Conservation (phyloP, 2,329 filamentous ascomycete species). For the Aspergillus pseudoglaucus region DNA sequence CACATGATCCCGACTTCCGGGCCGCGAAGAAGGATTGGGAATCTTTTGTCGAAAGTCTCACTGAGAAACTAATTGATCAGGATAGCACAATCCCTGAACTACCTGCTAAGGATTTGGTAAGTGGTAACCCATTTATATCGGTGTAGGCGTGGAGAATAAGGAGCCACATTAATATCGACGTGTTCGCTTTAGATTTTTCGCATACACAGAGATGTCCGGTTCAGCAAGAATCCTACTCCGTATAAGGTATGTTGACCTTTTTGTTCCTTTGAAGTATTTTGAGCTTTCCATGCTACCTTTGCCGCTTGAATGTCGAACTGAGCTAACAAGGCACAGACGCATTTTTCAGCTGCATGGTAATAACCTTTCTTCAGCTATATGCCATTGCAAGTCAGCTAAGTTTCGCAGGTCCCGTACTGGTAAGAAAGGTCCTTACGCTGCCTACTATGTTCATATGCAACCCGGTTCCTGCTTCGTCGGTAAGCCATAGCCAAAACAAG, state of each 20-base stretch:
- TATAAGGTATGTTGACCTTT: slow-evolving; percentile 61
- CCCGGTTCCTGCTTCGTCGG: slow-evolving; percentile 66
- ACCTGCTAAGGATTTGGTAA: slow-evolving; percentile 71
- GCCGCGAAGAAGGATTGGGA: slow-evolving; percentile 74
- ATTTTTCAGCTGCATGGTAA: slow-evolving; percentile 77
- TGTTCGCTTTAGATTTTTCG: slow-evolving; percentile 57
- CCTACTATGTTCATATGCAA: slow-evolving; percentile 80
- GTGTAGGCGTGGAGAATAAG: not conserved
- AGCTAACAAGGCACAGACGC: slow-evolving; percentile 48
- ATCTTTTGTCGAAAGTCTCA: slow-evolving; percentile 66
- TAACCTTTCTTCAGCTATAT: slow-evolving; percentile 12
- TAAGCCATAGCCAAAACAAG: slow-evolving; percentile 34
- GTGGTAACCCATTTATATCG: slow-evolving; percentile 12
- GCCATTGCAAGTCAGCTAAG: slow-evolving; percentile 13
- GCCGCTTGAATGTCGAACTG: slow-evolving; percentile 4
- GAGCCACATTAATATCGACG: slow-evolving; percentile 7
- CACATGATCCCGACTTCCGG: slow-evolving; percentile 73
- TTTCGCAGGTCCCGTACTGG: slow-evolving; percentile 64
- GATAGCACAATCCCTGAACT: slow-evolving; percentile 83
- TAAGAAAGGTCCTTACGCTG: slow-evolving; percentile 78
- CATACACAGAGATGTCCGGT: slow-evolving; percentile 80
- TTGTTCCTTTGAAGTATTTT: not conserved
- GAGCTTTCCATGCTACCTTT: not conserved
- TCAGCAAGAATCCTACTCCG: slow-evolving; percentile 75
- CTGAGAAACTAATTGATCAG: slow-evolving; percentile 60